Evolutionary conservation across 139 green algal species (phyloP), one percentile per base, ranked within the genome.

Genomic region (Dunaliella primolecta): DNA sequence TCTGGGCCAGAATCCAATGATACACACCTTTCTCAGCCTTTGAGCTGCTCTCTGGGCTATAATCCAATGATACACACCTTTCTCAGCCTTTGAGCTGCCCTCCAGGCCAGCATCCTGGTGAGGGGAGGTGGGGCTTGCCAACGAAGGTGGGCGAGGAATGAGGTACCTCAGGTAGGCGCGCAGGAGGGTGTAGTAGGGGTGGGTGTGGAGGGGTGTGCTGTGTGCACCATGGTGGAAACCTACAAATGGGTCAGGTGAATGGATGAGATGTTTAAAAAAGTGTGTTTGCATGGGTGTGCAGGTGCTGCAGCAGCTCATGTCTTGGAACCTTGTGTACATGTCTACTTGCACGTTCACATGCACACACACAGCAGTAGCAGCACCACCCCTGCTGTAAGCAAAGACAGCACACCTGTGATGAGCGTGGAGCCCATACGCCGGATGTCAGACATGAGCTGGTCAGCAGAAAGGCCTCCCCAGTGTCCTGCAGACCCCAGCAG

Each of bases 101-200:
- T 29, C 20, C 74, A 77, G 32, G 83, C 74, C 82, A 1, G 56
- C 55, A n/a, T n/a, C n/a, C n/a, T n/a, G n/a, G n/a, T n/a, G n/a
- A n/a, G n/a, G n/a, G n/a, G n/a, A n/a, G n/a, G n/a, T n/a, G 7
- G 34, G 7, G 3, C 76, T 15, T 64, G 15, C 46, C 15, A 15
- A 7, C 7, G 46, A 64, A 64, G 46, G 46, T 7, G 46, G 46
- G 23, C 89, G 89, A 0, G 93, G 94, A 84, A 97, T 72, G 82
- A 93, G 93, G n/a, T 89, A 82, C 27, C 91, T 82, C 24, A 97
- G 85, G 71, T 96, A 94, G 36, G 89, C 81, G 57, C 87, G 86
- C 81, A 97, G 86, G 27, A 95, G 87, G 11, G 38, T 77, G 75
- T 92, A 89, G 88, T 95, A 97, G 15, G 92, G 91, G 86, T 95